Base-by-base conservation (phyloP, 2,329 filamentous ascomycete species). In the Diplodia sapinea region DNA sequence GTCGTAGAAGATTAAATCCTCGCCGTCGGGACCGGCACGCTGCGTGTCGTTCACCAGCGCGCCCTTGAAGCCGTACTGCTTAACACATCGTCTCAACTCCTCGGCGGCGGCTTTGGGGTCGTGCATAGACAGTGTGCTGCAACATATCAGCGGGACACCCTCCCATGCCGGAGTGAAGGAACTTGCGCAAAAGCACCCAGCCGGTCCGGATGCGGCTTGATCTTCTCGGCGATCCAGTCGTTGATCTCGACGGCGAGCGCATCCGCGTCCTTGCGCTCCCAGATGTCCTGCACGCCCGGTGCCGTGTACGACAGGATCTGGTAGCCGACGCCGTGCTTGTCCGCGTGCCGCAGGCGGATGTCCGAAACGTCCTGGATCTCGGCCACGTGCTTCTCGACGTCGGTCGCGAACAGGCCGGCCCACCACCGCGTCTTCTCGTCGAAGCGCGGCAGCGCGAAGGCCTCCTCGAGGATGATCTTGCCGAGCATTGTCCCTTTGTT, bases 401-500 rank as follows among this genome's bases (percentile, higher is more conserved):
- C 83, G n/a, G 84, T 80, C 15, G 86, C 83, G 73, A 89, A 89
- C 26, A 89, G 76, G 4, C 80, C 77, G 1, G 87, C 88, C 86
- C 86, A 88, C 86, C 86, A 88, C 71, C 80, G 79, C 5, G 85
- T 87, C 75, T 84, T 85, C 70, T 88, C 85, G 55, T 83, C 80
- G 69, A 88, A 82, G 40, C 86, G 82, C 54, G 88, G 86, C 7
- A 88, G 80, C 69, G 84, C 84, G 70, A 88, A 89, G 15, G 86
- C 86, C 77, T 89, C 87, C 74, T 89, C 87, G 26, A 89, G 80
- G 13, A 85, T 84, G 68, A 89, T 82, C 70, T 89, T 89, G 69
- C 87, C 87, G 13, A 83, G 77, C 86, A 88, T 88, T 11, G 8
- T 26, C 69, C 8, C n/a, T 43, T 4, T 40, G 20, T 7, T 5